Conservation (phyloP, 2,329 filamentous ascomycete species). For the Ceratocystis colombiana region DNA sequence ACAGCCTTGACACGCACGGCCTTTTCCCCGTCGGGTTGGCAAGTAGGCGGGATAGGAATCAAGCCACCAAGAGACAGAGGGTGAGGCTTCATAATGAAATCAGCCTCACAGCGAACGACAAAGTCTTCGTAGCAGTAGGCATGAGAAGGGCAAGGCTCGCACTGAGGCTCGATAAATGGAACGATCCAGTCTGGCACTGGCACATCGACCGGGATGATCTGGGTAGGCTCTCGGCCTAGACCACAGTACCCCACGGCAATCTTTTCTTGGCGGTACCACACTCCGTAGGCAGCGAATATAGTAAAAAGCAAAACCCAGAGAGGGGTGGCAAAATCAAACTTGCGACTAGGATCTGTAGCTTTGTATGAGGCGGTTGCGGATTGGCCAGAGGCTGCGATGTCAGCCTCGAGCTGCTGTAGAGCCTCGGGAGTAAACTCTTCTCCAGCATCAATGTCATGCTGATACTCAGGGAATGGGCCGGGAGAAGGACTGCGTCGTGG, state of each 20-base stretch:
- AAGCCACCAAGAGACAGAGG: constrained; percentile 72
- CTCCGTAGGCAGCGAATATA: constrained; percentile 59
- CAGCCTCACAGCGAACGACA: constrained; percentile 68
- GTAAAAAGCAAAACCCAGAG: constrained; percentile 62
- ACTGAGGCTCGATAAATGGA: constrained; percentile 63
- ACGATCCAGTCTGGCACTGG: constrained; percentile 62
- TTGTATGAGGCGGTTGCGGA: constrained; percentile 38
- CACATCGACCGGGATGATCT: constrained; percentile 41
- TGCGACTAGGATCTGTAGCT: constrained; percentile 34
- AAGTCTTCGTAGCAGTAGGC: constrained; percentile 78
- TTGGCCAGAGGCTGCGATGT: constrained; percentile 50
- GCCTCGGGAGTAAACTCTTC: constrained; percentile 95
- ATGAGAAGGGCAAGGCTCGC: constrained; percentile 82
- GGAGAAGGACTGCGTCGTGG: constrained; percentile 24
- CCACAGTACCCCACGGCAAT: constrained; percentile 93
- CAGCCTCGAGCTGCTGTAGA: constrained; percentile 66
- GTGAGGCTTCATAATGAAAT: constrained; percentile 77
- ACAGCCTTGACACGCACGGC: constrained; percentile 77
- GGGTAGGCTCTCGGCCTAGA: constrained; percentile 54
- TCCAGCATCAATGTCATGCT: constrained; percentile 49
- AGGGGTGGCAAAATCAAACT: constrained; percentile 49
- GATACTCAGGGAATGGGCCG: constrained; percentile 24
- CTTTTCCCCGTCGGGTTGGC: constrained; percentile 90
- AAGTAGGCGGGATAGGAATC: constrained; percentile 77
- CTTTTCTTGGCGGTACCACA: constrained; percentile 90